Evolutionary conservation across 2,329 filamentous ascomycete genomes (phyloP), one percentile per base, ranked within the genome.

Genomic region (Fusarium foetens): DNA sequence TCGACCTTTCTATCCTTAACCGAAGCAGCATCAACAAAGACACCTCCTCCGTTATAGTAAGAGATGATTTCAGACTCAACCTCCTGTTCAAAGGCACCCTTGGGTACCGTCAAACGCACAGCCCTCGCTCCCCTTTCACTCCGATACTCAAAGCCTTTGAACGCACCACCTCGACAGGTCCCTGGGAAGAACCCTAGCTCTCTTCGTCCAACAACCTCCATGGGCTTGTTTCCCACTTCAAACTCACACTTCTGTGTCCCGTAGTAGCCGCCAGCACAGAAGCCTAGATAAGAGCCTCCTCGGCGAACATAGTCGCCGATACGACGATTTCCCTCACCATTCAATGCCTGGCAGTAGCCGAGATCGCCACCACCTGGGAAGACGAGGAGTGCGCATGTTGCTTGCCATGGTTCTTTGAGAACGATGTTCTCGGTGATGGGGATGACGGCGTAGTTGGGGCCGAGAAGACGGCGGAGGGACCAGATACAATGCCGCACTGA

Each of bases 231-330:
- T 5, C 94, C 94, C 17, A 96, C 91, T 82, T 98, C 95, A 72
- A 98, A 99, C 80, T 99, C 96, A 79, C 95, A 98, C 70, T 86
- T 87, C 42, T 87, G 85, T 73, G 88, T 91, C 27, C 92, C 96
- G 77, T 97, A 99, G 83, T 99, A 99, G 16, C 93, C 96, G 9
- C 96, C 96, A 5, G 96, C 96, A 79, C 96, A 99, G 76, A 99
- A 91, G 1, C 96, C 96, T 4, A 99, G 87, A 79, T 96, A 99
- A 1, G 89, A 86, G 21, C 96, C 96, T 33, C 96, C 96, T 35
- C 89, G 87, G 66, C 94, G 92, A 54, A 99, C 94, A 78, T 93
- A 99, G 74, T 95, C 92, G 61, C 87, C 85, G 80, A 99, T 98
- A 72, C 89, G 88, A 39, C 92, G 88, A 81, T 98, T 99, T 3